A percentile compares a stretch with the other conserved stretches of the same genome.
Evolutionary conservation across 2,329 filamentous ascomycete species (phyloP).

Genomic region (Neonectria magnoliae): DNA sequence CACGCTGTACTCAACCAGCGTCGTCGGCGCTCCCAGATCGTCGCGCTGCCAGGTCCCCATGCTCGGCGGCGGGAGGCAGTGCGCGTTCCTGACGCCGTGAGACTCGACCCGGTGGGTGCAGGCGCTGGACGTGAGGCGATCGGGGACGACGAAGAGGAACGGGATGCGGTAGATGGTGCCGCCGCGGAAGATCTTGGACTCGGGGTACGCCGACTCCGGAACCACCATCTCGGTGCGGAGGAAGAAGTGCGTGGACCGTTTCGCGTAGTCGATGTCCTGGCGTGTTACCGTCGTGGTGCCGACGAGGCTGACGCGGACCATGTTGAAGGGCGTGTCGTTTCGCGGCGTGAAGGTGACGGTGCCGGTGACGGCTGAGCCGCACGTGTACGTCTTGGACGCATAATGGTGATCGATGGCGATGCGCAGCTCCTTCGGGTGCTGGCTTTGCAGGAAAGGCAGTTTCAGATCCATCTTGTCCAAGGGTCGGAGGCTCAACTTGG

Average conservation of each 20-base stretch:
- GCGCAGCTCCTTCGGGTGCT: background rate
- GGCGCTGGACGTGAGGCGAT: constrained; percentile 32
- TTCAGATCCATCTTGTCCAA: background rate
- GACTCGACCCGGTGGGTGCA: constrained; percentile 29
- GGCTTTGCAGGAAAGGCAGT: background rate
- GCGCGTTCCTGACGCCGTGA: constrained; percentile 30
- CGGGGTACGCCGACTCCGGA: constrained; percentile 26
- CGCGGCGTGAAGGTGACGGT: constrained; percentile 28
- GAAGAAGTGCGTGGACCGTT: constrained; percentile 30
- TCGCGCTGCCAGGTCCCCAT: constrained; percentile 38
- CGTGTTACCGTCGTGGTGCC: constrained; percentile 32
- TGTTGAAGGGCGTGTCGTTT: constrained; percentile 28
- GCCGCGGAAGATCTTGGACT: constrained; percentile 22
- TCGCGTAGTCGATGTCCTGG: constrained; percentile 34
- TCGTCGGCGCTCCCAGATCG: constrained; percentile 34
- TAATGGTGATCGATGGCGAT: constrained; percentile 37
- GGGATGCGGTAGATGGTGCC: constrained; percentile 35
- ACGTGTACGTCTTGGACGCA: constrained; percentile 38
- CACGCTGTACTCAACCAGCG: constrained; percentile 15
- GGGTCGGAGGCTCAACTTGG: constrained; percentile 15
- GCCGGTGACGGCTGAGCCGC: constrained; percentile 37
- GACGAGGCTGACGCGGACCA: constrained; percentile 31
- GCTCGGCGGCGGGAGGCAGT: constrained; percentile 32
- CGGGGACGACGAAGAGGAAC: constrained; percentile 35
- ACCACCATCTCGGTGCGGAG: constrained; percentile 39